These are phyloP conservation scores for Sporothrix pallida DNA, from an alignment of 2,329 filamentous ascomycete species.

Conservation along the genomic window DNA sequence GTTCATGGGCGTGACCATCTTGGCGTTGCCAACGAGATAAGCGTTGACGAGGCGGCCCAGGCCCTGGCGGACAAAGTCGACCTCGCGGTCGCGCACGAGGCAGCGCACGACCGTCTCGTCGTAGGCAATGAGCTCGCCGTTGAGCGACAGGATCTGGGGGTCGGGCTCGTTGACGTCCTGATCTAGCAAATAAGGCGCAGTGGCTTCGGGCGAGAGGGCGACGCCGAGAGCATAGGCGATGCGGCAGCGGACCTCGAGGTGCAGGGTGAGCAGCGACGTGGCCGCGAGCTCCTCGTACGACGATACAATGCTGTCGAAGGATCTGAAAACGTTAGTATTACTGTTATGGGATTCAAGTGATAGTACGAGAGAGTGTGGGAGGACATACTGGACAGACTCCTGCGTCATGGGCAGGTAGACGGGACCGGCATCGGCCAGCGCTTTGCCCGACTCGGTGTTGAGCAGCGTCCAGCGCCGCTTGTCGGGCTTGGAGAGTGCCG, in stretches of 20 bases:
- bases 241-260: slow-evolving; percentile 86
- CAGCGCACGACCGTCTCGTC: slow-evolving; percentile 80
- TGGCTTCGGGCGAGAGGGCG: slow-evolving; percentile 62
- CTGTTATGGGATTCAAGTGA: too few species aligned
- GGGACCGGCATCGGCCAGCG: slow-evolving; percentile 65
- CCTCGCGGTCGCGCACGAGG: slow-evolving; percentile 69
- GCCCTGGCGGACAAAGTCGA: slow-evolving; percentile 75
- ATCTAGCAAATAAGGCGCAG: slow-evolving; percentile 67
- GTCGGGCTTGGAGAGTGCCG: slow-evolving; percentile 60
- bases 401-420: slow-evolving; percentile 87
- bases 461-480: slow-evolving; percentile 82
- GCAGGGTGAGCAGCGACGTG: slow-evolving; percentile 81
- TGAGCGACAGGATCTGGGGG: slow-evolving; percentile 79
- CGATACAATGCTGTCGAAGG: slow-evolving; percentile 84
- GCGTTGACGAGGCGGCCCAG: slow-evolving; percentile 79
- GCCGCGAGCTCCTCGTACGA: slow-evolving; percentile 82
- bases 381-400: slow-evolving; percentile 73
- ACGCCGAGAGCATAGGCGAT: slow-evolving; percentile 78
- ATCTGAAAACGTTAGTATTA: slow-evolving; percentile 50
- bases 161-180: slow-evolving; percentile 79
- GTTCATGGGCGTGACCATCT: slow-evolving; percentile 82
- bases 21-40: slow-evolving; percentile 75
- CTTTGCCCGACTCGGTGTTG: slow-evolving; percentile 62
- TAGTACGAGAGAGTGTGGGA: too few species aligned
- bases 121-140: slow-evolving; percentile 82